Evolutionary conservation across 371 early-diverging fungal species (phyloP).

Genomic region (Choanephora cucurbitarum): DNA sequence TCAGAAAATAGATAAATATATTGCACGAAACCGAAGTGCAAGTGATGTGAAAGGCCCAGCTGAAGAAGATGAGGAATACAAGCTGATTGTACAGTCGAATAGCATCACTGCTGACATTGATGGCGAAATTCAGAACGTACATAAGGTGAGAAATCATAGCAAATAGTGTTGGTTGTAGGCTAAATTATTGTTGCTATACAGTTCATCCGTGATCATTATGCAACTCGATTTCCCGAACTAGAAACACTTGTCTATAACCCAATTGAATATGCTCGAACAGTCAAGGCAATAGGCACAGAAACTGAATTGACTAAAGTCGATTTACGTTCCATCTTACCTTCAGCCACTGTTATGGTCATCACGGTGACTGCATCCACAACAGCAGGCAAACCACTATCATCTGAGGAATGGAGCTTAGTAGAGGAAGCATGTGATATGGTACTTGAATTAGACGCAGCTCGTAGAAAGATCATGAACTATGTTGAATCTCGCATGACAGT

Average conservation of each 20-base stretch:
- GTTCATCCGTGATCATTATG: conserved; percentile 91
- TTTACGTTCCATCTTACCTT: conserved; percentile 76
- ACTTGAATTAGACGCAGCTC: conserved; percentile 70
- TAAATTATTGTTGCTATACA: conserved; percentile 29
- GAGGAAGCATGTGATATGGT: conserved; percentile 84
- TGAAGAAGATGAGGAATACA: conserved; percentile 88
- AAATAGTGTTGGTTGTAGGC: background rate
- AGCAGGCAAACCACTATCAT: conserved; percentile 65
- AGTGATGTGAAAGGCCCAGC: conserved; percentile 57
- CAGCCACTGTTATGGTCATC: conserved; percentile 90
- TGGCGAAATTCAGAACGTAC: conserved; percentile 82
- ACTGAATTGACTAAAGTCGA: conserved; percentile 71
- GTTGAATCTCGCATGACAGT: conserved; percentile 91
- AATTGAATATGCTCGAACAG: conserved; percentile 87
- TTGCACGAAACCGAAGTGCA: conserved; percentile 38
- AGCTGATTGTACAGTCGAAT: conserved; percentile 87
- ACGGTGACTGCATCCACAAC: conserved; percentile 91
- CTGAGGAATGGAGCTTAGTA: conserved; percentile 65
- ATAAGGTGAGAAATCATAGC: conserved; percentile 62
- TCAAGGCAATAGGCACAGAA: conserved; percentile 83
- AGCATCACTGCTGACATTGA: conserved; percentile 85
- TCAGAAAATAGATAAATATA: conserved; percentile 62
- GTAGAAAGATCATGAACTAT: conserved; percentile 80
- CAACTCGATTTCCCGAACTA: conserved; percentile 87
- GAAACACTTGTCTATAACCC: conserved; percentile 87